Conservation (phyloP, 2,329 filamentous ascomycete genomes). For the Sporothrix humicola region DNA sequence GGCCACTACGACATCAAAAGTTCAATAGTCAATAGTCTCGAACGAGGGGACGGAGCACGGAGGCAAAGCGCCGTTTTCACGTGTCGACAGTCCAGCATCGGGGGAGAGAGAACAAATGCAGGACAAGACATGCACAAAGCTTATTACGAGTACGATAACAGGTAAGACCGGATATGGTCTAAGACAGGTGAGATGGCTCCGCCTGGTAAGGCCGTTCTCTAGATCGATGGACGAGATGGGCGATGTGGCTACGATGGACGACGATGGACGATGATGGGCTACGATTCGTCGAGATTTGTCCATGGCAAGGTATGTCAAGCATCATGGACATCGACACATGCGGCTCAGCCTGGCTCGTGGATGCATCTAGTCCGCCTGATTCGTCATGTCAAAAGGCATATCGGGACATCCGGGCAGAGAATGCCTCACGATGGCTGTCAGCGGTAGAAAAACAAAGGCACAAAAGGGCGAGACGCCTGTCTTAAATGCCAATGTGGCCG, state of each 20-base stretch:
- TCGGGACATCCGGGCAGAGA: not conserved
- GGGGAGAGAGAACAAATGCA: too few species aligned
- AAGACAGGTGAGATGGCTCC: not conserved
- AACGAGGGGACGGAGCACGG: not conserved
- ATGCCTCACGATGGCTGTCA: not conserved
- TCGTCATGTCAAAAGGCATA: not conserved
- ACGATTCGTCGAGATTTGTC: conserved; percentile 19
- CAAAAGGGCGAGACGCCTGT: conserved; percentile 7
- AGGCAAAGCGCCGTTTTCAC: not conserved
- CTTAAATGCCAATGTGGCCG: not conserved
- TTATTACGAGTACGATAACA: not conserved
- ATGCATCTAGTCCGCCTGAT: not conserved
- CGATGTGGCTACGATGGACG: not conserved
- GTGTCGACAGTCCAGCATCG: not conserved
- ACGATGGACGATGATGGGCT: not conserved
- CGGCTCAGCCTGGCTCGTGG: conserved; percentile 11
- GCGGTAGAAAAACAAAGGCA: too few species aligned
- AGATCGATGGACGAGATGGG: not conserved
- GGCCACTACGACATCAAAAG: conserved; percentile 7
- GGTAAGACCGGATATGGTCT: not conserved
- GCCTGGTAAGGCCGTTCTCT: not conserved
- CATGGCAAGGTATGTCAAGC: not conserved
- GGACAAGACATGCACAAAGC: not conserved
- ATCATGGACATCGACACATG: not conserved
- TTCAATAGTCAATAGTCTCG: conserved; percentile 8